phyloP scores from a whole-genome alignment of 2,329 filamentous ascomycete genomes.

The Seiridium unicorne region DNA sequence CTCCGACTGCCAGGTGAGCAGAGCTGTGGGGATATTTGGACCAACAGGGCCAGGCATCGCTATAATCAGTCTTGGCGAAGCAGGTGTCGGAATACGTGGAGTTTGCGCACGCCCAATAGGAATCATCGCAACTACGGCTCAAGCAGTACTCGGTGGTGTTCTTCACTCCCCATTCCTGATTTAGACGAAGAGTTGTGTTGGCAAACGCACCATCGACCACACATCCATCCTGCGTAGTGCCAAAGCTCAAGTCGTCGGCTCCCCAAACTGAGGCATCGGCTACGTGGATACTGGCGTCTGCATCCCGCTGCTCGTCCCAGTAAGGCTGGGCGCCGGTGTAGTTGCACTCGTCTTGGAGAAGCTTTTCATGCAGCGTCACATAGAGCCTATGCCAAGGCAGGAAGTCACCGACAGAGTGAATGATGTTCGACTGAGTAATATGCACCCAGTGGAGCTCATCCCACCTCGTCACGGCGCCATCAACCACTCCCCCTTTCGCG shows the following conservation, averaged over 20 bases:
- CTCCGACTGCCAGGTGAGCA: background rate
- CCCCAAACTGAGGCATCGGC: conserved; percentile 28
- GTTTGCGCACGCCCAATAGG: background rate
- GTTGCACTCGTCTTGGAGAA: conserved; percentile 6
- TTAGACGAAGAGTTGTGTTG: background rate
- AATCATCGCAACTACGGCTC: background rate
- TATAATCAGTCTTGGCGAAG: conserved; percentile 3
- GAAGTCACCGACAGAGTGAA: conserved; percentile 22
- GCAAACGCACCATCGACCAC: background rate
- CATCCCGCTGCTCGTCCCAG: background rate
- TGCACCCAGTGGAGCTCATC: conserved; percentile 32
- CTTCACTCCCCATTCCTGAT: background rate
- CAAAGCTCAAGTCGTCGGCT: background rate
- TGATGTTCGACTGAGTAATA: conserved; percentile 23
- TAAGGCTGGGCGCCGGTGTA: conserved; percentile 8
- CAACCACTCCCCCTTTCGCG: conserved; percentile 8
- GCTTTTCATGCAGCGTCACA: conserved; percentile 3
- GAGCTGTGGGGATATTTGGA: background rate
- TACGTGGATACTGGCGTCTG: conserved; percentile 10
- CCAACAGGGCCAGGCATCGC: conserved; percentile 3
- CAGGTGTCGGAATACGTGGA: conserved; percentile 3
- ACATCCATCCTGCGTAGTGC: background rate
- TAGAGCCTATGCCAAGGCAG: conserved; percentile 6
- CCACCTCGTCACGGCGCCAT: conserved; percentile 25
- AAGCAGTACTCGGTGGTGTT: background rate